Evolutionary conservation across 352 stramenopile genomes (phyloP), one percentile per base, ranked within the genome.

Genomic region (Phytophthora aleatoria): DNA sequence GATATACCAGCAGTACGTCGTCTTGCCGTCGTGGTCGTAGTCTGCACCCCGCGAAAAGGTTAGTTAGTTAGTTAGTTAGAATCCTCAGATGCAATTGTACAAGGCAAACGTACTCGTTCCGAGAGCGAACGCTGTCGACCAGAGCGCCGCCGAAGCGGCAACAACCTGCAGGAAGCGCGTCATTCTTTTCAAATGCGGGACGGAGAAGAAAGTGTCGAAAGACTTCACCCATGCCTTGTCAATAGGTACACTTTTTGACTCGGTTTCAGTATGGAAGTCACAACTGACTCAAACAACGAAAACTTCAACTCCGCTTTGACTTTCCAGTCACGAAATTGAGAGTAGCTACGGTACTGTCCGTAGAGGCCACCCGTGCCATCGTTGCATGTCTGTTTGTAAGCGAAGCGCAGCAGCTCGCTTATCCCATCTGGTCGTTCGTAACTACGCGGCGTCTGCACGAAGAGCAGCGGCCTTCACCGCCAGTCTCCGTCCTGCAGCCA

Each of bases 1-100:
- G 52, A 88, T 88, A 42, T 75, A 35, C 79, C 79, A 88, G 64
- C 79, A 88, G 62, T 88, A 88, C 38, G 79, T 75, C 16, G 62
- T 75, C 11, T 72, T 58, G 48, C 67, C 67, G 15, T 87, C 65
- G 51, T 77, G 73, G 39, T 72, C 44, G 50, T 85, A 83, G 56
- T 76, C 77, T 86, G 30, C 50, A 43, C 6, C 2, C 12, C 20
- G 13, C 10, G 31, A 26, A 45, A 51, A 54, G n/a, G 20, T 42
- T 36, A 51, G 33, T 20, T 20, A 41, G 35, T 20, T 20, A 41
- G 35, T 41, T 41, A 41, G 35, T 4, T 41, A 41, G 35, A n/a
- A 15, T n/a, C 1, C 28, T 33, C 7, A 33, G 28, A 4, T 33
- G 28, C 28, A 41, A 41, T 6, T 26, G 27, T 13, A n/a, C 3